These are phyloP conservation scores for Saccharum hybrid DNA, from an alignment of 202 grass and related monocot species.

Conservation along the genomic window DNA sequence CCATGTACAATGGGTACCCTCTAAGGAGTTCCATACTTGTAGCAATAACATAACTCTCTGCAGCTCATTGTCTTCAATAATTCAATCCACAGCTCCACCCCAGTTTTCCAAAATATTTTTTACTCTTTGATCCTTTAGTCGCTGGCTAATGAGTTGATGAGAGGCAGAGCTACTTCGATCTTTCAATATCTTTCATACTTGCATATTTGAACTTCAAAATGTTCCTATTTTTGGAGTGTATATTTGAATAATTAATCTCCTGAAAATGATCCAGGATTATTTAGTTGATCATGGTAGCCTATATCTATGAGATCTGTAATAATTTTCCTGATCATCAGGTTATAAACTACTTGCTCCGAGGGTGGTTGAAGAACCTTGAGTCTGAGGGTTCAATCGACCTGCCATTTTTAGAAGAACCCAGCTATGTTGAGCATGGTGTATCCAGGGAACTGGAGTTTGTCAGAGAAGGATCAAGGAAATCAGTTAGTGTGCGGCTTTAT, in stretches of 20 bases:
- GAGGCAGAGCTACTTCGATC: too few relatives aligned
- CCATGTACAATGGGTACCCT: neutral
- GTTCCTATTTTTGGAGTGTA: neutral
- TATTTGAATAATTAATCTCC: neutral
- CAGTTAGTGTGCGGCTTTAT: conserved; percentile 70
- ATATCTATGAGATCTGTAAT: neutral
- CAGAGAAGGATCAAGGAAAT: conserved; percentile 81
- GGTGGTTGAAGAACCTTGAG: conserved; percentile 93
- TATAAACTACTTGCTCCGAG: conserved; percentile 86
- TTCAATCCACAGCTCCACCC: neutral
- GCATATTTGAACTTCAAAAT: neutral
- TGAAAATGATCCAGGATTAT: neutral
- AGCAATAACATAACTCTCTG: neutral
- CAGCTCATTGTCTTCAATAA: neutral
- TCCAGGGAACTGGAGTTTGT: conserved; percentile 75
- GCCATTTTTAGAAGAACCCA: conserved; percentile 78
- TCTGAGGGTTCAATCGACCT: conserved; percentile 66
- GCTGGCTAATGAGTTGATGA: too few relatives aligned
- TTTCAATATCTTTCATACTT: neutral
- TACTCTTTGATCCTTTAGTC: too few relatives aligned
- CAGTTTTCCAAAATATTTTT: too few relatives aligned
- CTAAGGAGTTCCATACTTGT: neutral
- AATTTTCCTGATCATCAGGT: conserved; percentile 53
- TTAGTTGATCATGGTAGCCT: conserved; percentile 28
- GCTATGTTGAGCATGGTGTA: conserved; percentile 54